Evolutionary conservation across 2,329 filamentous ascomycete genomes (phyloP).

Genomic region (Beauveria sp.): DNA sequence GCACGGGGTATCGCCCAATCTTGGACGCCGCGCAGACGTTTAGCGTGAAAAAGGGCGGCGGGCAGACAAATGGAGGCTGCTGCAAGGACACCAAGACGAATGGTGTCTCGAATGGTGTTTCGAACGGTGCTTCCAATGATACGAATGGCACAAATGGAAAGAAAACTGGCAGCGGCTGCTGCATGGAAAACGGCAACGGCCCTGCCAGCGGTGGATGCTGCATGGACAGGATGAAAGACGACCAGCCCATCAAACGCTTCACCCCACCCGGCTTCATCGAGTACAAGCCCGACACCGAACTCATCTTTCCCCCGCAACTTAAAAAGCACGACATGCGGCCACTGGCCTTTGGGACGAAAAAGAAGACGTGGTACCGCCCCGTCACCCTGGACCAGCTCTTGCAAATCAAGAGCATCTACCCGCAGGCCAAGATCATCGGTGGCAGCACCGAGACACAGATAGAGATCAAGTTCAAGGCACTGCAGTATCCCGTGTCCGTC

Average conservation of each 20-base stretch:
- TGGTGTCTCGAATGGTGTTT: slow-evolving; percentile 12
- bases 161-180: slow-evolving; percentile 49
- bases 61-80: slow-evolving; percentile 14
- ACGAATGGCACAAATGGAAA: neutral
- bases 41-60: slow-evolving; percentile 47
- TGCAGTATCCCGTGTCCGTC: slow-evolving; percentile 83
- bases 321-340: slow-evolving; percentile 77
- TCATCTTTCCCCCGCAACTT: slow-evolving; percentile 86
- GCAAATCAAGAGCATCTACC: slow-evolving; percentile 81
- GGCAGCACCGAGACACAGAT: slow-evolving; percentile 97
- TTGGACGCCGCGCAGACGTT: slow-evolving; percentile 92
- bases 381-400: slow-evolving; percentile 80
- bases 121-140: neutral
- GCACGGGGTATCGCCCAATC: slow-evolving; percentile 91
- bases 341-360: slow-evolving; percentile 86
- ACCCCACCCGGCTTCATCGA: slow-evolving; percentile 88
- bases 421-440: slow-evolving; percentile 86
- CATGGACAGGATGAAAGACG: slow-evolving; percentile 49
- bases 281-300: slow-evolving; percentile 86
- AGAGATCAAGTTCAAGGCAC: slow-evolving; percentile 94
- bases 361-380: slow-evolving; percentile 88
- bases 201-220: slow-evolving; percentile 51
- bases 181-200: slow-evolving; percentile 56
- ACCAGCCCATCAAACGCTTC: slow-evolving; percentile 57
- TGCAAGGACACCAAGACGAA: slow-evolving; percentile 29